A percentile compares a stretch with the other conserved stretches of the same genome.
Evolutionary conservation across 306 rosid species (phyloP).

Genomic region (Canavalia gladiata): DNA sequence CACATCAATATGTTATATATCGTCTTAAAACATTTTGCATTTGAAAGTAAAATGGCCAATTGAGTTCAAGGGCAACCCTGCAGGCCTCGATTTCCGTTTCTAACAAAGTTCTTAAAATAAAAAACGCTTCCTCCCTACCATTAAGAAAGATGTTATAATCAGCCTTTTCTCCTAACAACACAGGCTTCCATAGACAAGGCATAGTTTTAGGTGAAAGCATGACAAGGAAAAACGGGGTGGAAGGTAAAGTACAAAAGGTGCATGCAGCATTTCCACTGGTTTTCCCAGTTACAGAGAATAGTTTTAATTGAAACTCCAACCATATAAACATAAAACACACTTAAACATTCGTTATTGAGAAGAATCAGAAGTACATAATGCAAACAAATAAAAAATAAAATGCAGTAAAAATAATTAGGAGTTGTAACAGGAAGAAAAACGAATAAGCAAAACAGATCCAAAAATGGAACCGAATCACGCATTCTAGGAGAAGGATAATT

Average conservation of each 20-base stretch:
- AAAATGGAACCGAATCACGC: background rate
- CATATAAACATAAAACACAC: background rate
- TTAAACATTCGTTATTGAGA: background rate
- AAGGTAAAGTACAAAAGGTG: background rate
- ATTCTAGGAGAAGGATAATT: background rate
- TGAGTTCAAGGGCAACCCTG: constrained; percentile 6
- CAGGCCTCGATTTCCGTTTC: background rate
- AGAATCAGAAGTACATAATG: background rate
- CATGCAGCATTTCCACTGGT: constrained; percentile 25
- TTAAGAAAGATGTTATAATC: background rate
- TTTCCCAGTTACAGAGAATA: background rate
- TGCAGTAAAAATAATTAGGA: background rate
- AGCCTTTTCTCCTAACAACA: constrained; percentile 30
- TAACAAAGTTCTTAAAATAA: background rate
- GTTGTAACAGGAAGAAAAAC: background rate
- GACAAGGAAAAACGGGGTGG: background rate
- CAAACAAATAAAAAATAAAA: background rate
- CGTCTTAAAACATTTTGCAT: constrained; percentile 3
- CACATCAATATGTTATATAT: background rate
- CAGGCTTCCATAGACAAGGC: constrained; percentile 17
- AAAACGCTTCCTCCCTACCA: background rate
- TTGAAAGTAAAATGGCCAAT: constrained; percentile 18
- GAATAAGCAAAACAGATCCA: constrained; percentile 11
- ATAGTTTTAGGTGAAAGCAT: constrained; percentile 1
- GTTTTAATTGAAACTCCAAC: constrained; percentile 12